phyloP scores from a whole-genome alignment of 345 rosid genomes.

The Eucalyptus victrix region DNA sequence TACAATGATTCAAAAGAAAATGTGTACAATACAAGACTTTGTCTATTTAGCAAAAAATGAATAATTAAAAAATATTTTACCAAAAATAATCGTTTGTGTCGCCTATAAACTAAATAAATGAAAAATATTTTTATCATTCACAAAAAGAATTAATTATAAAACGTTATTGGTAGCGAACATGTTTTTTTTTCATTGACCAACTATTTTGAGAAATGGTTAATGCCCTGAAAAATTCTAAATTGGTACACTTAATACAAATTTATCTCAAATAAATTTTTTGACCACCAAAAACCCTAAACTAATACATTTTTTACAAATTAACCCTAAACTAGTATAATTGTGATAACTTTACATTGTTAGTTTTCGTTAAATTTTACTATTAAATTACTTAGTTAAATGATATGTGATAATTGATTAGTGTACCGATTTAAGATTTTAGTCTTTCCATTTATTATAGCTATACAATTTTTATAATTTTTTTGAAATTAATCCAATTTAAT shows the following conservation, averaged over 20 bases:
- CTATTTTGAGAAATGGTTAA: not conserved
- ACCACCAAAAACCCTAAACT: fast-evolving
- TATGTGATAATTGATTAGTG: fast-evolving
- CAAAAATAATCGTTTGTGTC: not conserved
- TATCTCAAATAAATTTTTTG: fast-evolving
- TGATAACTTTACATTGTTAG: no score
- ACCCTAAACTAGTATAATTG: fast-evolving
- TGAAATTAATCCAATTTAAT: no score
- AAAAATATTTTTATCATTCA: not conserved
- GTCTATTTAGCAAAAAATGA: not conserved
- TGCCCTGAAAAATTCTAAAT: fast-evolving
- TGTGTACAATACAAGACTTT: not conserved
- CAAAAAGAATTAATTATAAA: not conserved
- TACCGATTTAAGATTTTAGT: no score
- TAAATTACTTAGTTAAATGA: no score
- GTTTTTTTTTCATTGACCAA: not conserved
- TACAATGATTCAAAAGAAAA: not conserved
- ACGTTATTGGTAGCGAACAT: not conserved
- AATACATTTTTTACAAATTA: no score
- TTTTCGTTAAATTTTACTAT: fast-evolving
- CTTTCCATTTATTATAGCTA: fast-evolving
- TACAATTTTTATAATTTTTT: no score
- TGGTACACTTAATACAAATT: fast-evolving
- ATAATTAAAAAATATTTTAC: not conserved
- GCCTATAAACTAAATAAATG: no score